Percentiles rank a stretch among this genome's conserved stretches.
These are phyloP conservation scores for Ceratobasidium sp. DNA, from an alignment of 1,284 basidiomycete species.

Conservation along the genomic window DNA sequence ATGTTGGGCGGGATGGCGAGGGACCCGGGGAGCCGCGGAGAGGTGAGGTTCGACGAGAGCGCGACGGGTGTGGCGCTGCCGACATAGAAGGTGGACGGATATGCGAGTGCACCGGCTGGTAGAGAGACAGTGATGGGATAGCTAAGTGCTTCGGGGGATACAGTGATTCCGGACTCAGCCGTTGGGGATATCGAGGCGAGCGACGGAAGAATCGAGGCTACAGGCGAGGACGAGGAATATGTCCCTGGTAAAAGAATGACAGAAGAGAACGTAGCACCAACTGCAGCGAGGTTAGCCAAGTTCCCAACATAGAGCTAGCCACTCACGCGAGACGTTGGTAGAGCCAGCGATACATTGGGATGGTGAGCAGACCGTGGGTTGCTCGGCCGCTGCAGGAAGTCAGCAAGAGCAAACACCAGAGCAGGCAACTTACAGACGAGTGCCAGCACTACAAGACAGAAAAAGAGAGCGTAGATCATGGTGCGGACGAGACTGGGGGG, in stretches of 20 bases:
- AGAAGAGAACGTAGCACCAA: constrained; percentile 32
- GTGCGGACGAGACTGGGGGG: not conserved
- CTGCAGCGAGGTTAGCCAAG: constrained; percentile 8
- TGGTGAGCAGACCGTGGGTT: constrained; percentile 36
- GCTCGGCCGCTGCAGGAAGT: constrained; percentile 28
- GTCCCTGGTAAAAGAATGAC: constrained; percentile 45
- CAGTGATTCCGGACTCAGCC: constrained; percentile 8
- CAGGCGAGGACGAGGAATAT: constrained; percentile 36
- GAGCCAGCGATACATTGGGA: constrained; percentile 37
- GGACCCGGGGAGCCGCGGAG: constrained; percentile 26
- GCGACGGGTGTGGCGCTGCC: constrained; percentile 18
- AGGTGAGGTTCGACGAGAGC: constrained; percentile 23
- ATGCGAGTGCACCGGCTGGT: constrained; percentile 17
- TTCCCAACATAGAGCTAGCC: not conserved
- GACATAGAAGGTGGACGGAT: constrained; percentile 13
- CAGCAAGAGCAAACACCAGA: not conserved
- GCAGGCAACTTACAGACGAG: constrained; percentile 26
- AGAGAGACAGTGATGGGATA: constrained; percentile 34
- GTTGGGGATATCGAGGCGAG: constrained; percentile 17
- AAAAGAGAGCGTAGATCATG: constrained; percentile 24
- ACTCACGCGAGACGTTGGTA: constrained; percentile 32
- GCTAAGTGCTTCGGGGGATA: not conserved
- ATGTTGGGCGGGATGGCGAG: constrained; percentile 30
- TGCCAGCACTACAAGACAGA: constrained; percentile 37
- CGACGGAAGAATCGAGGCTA: constrained; percentile 5